phyloP scores from a whole-genome alignment of 202 grass and related monocot species.

The Musa balbisiana region DNA sequence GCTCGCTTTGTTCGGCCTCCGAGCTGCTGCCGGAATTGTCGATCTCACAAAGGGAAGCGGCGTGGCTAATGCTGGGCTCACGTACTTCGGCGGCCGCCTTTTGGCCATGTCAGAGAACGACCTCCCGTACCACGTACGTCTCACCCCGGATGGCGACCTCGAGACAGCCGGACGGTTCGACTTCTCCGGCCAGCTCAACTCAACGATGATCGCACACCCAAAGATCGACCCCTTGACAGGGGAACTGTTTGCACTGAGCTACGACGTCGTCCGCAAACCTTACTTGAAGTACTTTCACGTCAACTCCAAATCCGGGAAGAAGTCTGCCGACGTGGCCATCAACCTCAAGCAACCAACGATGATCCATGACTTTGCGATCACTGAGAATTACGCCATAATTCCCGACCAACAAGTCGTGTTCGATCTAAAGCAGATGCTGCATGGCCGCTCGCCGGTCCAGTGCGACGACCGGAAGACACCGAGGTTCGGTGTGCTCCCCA shows the following conservation, averaged over 20 bases:
- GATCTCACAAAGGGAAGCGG: slow-evolving; percentile 14
- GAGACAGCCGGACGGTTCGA: slow-evolving; percentile 24
- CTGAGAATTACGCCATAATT: slow-evolving; percentile 32
- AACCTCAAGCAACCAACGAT: slow-evolving; percentile 29
- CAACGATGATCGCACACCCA: slow-evolving; percentile 37
- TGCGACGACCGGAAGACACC: slow-evolving; percentile 24
- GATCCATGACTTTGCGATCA: slow-evolving; percentile 42
- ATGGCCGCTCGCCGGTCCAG: slow-evolving; percentile 24
- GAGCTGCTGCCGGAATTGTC: slow-evolving; percentile 22
- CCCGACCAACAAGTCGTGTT: slow-evolving; percentile 37
- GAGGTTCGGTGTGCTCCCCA: slow-evolving; percentile 28
- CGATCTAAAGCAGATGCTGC: slow-evolving; percentile 30
- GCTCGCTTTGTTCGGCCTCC: slow-evolving; percentile 30
- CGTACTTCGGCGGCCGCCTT: slow-evolving; percentile 29
- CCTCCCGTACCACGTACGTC: slow-evolving; percentile 29
- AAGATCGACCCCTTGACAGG: slow-evolving; percentile 30
- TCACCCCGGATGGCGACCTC: slow-evolving; percentile 23
- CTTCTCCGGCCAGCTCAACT: slow-evolving; percentile 26
- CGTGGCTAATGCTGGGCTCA: slow-evolving; percentile 33
- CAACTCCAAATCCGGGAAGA: slow-evolving; percentile 15
- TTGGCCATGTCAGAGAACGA: slow-evolving; percentile 40
- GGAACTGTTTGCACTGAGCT: slow-evolving; percentile 35
- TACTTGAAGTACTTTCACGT: slow-evolving; percentile 31
- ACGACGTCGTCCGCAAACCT: slow-evolving; percentile 32
- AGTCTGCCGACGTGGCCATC: slow-evolving; percentile 25